These are phyloP conservation scores for Salvia miltiorrhiza DNA, from an alignment of 257 asterid species.

Conservation along the genomic window DNA sequence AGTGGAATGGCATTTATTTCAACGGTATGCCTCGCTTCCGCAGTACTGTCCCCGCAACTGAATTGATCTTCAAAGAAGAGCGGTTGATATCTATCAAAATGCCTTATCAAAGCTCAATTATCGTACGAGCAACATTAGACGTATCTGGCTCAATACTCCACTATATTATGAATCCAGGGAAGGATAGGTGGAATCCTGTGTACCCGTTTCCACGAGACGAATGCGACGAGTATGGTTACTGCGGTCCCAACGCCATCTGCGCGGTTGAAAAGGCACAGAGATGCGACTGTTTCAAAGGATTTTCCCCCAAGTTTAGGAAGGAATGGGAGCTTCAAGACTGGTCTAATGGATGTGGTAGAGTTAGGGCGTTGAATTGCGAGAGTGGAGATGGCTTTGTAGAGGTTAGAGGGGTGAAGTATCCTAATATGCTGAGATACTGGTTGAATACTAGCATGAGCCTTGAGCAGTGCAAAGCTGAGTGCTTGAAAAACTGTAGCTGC, in stretches of 20 bases:
- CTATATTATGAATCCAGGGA: slow-evolving; percentile 7
- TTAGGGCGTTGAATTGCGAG: background rate
- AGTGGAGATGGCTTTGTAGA: slow-evolving; percentile 8
- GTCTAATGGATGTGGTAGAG: slow-evolving; percentile 22
- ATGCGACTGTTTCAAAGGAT: slow-evolving; percentile 28
- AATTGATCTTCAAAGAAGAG: background rate
- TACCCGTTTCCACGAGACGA: background rate
- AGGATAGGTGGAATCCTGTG: slow-evolving; percentile 14
- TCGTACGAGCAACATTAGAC: background rate
- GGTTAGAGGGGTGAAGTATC: too few relatives aligned
- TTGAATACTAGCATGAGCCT: too few relatives aligned
- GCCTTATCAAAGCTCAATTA: slow-evolving; percentile 5
- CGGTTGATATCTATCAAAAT: background rate
- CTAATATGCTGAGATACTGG: too few relatives aligned
- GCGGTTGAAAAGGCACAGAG: background rate
- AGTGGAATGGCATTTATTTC: slow-evolving; percentile 35
- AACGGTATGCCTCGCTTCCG: slow-evolving; percentile 3
- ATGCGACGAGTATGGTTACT: slow-evolving; percentile 16
- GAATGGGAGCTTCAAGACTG: slow-evolving; percentile 25
- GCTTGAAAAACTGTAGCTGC: too few relatives aligned
- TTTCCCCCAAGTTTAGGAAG: background rate
- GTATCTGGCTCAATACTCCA: background rate
- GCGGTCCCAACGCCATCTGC: slow-evolving; percentile 29
- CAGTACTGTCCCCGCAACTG: background rate
- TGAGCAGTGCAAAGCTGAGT: too few relatives aligned